Conservation (phyloP, 495 filamentous ascomycete genomes). For the Xylaria venustula region DNA sequence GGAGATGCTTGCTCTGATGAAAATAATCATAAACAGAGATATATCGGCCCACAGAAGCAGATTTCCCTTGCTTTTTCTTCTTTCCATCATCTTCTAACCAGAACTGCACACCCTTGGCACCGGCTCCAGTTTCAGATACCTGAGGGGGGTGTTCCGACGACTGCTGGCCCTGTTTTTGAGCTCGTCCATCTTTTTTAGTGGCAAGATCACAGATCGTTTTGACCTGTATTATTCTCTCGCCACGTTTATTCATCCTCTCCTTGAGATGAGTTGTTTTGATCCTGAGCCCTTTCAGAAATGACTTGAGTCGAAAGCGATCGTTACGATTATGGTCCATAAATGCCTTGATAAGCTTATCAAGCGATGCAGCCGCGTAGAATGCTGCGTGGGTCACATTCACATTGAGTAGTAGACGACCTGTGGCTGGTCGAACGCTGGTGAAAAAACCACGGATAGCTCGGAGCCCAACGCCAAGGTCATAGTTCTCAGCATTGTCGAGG, state of each 20-base stretch:
- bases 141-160: conserved; percentile 27
- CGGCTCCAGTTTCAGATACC: conserved; percentile 32
- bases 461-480: conserved; percentile 41
- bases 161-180: not conserved
- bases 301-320: conserved; percentile 26
- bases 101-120: conserved; percentile 47
- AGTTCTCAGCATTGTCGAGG: conserved; percentile 9
- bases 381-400: conserved; percentile 35
- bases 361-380: conserved; percentile 13
- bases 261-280: conserved; percentile 38
- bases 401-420: conserved; percentile 53
- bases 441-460: conserved; percentile 55
- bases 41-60: not conserved
- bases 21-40: conserved; percentile 45
- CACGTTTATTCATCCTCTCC: conserved; percentile 33
- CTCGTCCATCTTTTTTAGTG: conserved; percentile 32
- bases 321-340: not conserved
- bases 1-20: conserved; percentile 42
- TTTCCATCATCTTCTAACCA: conserved; percentile 5
- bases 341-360: not conserved
- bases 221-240: conserved; percentile 29
- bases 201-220: conserved; percentile 45
- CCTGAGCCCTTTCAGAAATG: conserved; percentile 42
- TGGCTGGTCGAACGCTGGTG: conserved; percentile 55
- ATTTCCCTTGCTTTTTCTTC: not conserved